Base-by-base conservation (phyloP, 192 early-diverging fungal species). In the Coemansia sp. region DNA sequence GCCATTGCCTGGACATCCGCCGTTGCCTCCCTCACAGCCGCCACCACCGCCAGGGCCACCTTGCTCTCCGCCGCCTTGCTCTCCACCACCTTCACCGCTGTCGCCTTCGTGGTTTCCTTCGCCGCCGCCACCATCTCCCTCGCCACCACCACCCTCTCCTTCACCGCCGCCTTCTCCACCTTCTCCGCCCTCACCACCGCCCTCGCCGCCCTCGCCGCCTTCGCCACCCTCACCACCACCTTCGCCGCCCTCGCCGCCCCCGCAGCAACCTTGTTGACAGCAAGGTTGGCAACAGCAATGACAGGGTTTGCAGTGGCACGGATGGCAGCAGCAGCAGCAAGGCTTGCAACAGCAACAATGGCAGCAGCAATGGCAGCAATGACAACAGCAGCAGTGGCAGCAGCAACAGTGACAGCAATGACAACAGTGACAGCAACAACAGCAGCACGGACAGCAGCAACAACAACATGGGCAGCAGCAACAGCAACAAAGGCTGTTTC, bases 321-420 rank as follows among this genome's bases (percentile, higher is more conserved):
- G 72, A 36, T 59, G 56, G 63, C 77, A 80, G 22, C 77, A 79
- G 61, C 77, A 79, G 55, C 77, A 80, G 27, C 77, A 80, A 11
- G 77, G 77, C 24, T 80, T 62, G 62, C 77, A 80, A 15, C 77
- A 80, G 34, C 77, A 80, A 22, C 77, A 80, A 42, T 80, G 77
- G 62, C 77, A 80, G 51, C 77, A 80, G 63, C 77, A 80, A 46
- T 80, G 77, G 66, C 77, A 80, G 36, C 77, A 80, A 19, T 80
- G 65, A 63, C 77, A 71, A 44, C 70, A 71, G 24, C 70, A 71
- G 45, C 70, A 71, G 27, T 71, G 70, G 45, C 70, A 71, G 53
- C 69, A 70, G 53, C 69, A 70, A 27, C 69, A 70, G 45, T 70
- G 69, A n/a, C 69, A 70, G 34, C 69, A 70, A 38, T 70, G 69